Conservation (phyloP, 768 basidiomycete genomes). For the Bullera alba region DNA sequence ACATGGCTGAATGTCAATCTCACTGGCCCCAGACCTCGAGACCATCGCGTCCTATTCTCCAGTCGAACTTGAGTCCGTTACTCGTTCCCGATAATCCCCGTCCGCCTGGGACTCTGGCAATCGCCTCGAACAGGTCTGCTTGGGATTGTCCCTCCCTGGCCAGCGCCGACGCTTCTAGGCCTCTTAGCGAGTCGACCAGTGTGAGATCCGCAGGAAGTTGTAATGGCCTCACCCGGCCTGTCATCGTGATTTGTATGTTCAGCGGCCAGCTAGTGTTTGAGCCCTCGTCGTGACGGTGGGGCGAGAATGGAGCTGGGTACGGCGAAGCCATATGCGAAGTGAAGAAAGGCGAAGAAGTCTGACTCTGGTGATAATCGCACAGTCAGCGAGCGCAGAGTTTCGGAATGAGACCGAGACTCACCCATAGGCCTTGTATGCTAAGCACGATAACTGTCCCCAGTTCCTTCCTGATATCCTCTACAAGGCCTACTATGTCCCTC, state of each 20-base stretch:
- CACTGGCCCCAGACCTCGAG: slow-evolving; percentile 11
- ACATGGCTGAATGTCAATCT: background rate
- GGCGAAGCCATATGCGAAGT: slow-evolving; percentile 25
- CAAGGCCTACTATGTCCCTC: slow-evolving; percentile 22
- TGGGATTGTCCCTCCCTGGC: background rate
- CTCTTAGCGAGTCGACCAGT: slow-evolving; percentile 17
- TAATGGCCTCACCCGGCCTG: slow-evolving; percentile 11
- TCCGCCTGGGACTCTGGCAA: slow-evolving; percentile 12
- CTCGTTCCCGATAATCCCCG: slow-evolving; percentile 7
- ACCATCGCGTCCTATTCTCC: slow-evolving; percentile 21
- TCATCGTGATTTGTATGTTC: slow-evolving; percentile 32
- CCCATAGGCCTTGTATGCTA: slow-evolving; percentile 27
- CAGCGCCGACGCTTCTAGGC: background rate
- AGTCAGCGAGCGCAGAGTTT: background rate
- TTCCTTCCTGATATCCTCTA: slow-evolving; percentile 26
- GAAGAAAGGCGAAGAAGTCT: slow-evolving; percentile 16
- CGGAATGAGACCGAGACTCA: slow-evolving; percentile 9
- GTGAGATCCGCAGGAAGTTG: slow-evolving; percentile 28
- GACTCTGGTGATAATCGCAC: background rate
- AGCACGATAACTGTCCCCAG: slow-evolving; percentile 25
- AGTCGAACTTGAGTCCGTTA: slow-evolving; percentile 15
- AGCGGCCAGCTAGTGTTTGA: slow-evolving; percentile 18
- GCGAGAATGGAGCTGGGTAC: slow-evolving; percentile 17
- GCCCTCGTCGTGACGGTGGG: background rate
- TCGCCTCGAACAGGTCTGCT: slow-evolving; percentile 10